Evolutionary conservation across 192 early-diverging fungal genomes (phyloP).

Genomic region (Entrophospora sp.): DNA sequence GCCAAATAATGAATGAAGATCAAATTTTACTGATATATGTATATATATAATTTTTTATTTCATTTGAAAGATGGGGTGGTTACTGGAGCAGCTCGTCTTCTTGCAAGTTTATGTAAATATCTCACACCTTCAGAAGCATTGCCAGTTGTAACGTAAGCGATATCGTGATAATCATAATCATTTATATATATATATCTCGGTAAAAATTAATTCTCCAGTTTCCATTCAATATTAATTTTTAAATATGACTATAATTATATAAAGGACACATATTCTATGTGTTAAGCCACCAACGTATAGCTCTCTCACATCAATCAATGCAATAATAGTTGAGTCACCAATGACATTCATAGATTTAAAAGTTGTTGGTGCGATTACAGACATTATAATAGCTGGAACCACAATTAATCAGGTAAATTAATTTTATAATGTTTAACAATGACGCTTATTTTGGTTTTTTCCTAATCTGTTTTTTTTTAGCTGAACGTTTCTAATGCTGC

Average conservation of each 20-base stretch:
- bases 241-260: no score
- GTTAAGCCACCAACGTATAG: constrained; percentile 26
- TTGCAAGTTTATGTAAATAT: constrained; percentile 50
- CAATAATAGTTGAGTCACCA: constrained; percentile 39
- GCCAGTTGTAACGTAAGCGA: constrained; percentile 6
- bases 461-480: constrained; percentile 16
- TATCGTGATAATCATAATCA: neutral
- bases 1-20: no score
- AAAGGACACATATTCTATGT: constrained; percentile 29
- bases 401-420: constrained; percentile 17
- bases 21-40: neutral
- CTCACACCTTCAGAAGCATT: constrained; percentile 39
- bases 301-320: constrained; percentile 38
- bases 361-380: constrained; percentile 27
- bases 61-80: constrained; percentile 38
- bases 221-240: constrained; percentile 10
- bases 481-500: constrained; percentile 38
- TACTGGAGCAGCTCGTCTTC: constrained; percentile 48
- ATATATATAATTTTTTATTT: constrained; percentile 4
- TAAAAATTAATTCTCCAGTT: constrained; percentile 28
- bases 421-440: neutral
- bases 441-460: no score
- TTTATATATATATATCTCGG: constrained; percentile 23
- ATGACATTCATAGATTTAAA: constrained; percentile 32
- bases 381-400: constrained; percentile 4